These are phyloP conservation scores for Paraphoma sp. DNA, from an alignment of 2,329 filamentous ascomycete species.

Conservation along the genomic window DNA sequence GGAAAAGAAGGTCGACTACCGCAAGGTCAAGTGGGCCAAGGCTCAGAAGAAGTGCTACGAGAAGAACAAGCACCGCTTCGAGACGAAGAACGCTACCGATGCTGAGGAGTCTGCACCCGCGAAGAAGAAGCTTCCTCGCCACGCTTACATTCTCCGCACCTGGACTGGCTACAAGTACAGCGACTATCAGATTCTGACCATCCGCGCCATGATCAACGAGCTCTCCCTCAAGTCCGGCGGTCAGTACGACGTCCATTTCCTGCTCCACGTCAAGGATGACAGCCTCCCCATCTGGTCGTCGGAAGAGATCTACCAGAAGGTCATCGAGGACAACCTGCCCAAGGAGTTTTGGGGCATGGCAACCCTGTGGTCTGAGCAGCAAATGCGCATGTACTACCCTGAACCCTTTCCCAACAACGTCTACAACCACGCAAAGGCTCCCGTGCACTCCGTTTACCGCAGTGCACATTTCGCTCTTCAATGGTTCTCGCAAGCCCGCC, in stretches of 20 bases:
- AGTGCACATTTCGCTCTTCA: conserved; percentile 59
- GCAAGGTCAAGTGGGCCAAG: conserved; percentile 56
- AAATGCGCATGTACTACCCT: conserved; percentile 91
- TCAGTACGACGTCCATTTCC: conserved; percentile 84
- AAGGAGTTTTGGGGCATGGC: conserved; percentile 87
- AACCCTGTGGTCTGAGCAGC: conserved; percentile 90
- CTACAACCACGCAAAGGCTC: conserved; percentile 65
- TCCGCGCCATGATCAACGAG: conserved; percentile 85
- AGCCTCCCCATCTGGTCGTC: conserved; percentile 80
- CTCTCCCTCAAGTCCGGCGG: conserved; percentile 80
- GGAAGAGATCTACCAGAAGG: conserved; percentile 70
- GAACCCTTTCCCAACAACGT: conserved; percentile 81
- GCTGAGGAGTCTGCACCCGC: conserved; percentile 28
- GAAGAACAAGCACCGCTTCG: conserved; percentile 58
- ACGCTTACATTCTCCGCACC: conserved; percentile 83
- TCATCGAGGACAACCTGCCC: conserved; percentile 73
- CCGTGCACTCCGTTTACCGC: conserved; percentile 90
- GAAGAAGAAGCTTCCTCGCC: conserved; percentile 61
- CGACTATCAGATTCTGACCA: conserved; percentile 78
- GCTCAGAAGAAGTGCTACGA: conserved; percentile 57
- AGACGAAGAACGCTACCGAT: conserved; percentile 39
- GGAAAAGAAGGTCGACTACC: conserved; percentile 58
- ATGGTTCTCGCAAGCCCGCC: conserved; percentile 59
- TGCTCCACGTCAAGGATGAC: conserved; percentile 84
- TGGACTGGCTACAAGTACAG: conserved; percentile 84